Base-by-base conservation (phyloP, 495 filamentous ascomycete species). In the Talaromyces stipitatus region DNA sequence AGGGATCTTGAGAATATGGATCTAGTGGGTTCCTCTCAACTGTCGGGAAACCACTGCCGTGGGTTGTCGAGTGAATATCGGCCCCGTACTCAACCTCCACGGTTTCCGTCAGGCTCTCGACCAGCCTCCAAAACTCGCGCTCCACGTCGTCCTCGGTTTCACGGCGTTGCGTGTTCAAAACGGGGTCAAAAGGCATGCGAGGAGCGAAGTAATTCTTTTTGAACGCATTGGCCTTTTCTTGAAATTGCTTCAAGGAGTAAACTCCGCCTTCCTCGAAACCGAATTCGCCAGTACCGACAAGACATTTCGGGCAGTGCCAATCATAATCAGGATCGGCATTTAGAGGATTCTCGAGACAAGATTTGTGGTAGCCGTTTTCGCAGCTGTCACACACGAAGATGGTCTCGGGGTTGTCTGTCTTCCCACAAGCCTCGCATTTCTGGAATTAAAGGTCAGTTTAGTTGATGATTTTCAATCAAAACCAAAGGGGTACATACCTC, bases 61-160 rank as follows among this genome's bases (percentile, higher is more conserved):
- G 95, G 0, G 94, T 99, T 1, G 94, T 97, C 14, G 92, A 97
- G 67, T 99, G 94, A 56, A 99, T 96, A 67, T 99, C 94, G 4
- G 94, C 94, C 32, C 94, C 94, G 66, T 99, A 99, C 69, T 99
- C 94, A 12, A 99, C 94, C 65, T 97, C 92, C 11, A 97, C 91
- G 1, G 90, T 95, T 68, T 97, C 94, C 55, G 92, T 91, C 47
- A 96, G 73, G 67, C 88, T 95, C 50, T 95, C 88, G 0, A 96
- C 92, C 22, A 97, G 76, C 59, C 90, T 82, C 94, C 94, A 99
- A 71, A 99, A 99, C 69, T 99, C 94, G 12, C 85, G 82, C 68
- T 99, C 94, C 29, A 99, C 89, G 64, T 99, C 94, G 61, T 97
- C 92, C 65, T 99, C 94, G 0, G 89, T 91, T 46, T 96, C 88